Evolutionary conservation across 768 basidiomycete genomes (phyloP), one percentile per base, ranked within the genome.

Genomic region (Macrocybe gigantea): DNA sequence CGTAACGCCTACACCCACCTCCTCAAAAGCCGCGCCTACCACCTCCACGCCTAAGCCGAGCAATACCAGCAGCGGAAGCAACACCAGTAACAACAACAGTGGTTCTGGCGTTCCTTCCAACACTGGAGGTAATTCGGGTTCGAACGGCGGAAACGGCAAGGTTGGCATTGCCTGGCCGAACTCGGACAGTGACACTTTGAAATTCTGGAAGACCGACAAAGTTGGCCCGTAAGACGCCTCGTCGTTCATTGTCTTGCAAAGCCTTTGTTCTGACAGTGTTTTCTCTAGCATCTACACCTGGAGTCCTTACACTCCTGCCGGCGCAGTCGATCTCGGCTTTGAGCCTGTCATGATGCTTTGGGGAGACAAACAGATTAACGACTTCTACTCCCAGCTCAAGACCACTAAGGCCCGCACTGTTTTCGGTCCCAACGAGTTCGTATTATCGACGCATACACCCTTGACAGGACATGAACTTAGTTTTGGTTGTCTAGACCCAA

Each of bases 361-460:
- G 88, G 82, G 85, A 51, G 54, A 60, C 6, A 70, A 74, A 30
- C 72, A 85, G 46, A 59, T 72, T 22, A 51, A 45, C 6, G 69
- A 75, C 11, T 85, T 86, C 61, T 54, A 69, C 48, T 60, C 59
- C 2, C 49, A 66, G 38, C 75, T 83, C 31, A 64, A 72, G 41
- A 52, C 61, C 11, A 80, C 79, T 35, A 80, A 84, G 56, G 75
- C 80, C 45, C 55, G 64, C 15, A 57, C 58, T 45, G 78, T 72
- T 36, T 53, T 86, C 14, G 85, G 81, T 45, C 64, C 75, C 60
- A 96, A 95, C 58, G 93, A 93, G 92, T 91, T 49, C 8, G 81
- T 60, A 38, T 7, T 42, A 38, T 35, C 30, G 5, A 41, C 35
- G 3, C 7, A 13, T 10, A 12, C 1, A 33, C 37, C 15, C 51